Conservation (phyloP, 176 grass and related monocot species). For the maize (Zea mays) region Zm-B73-REFERENCE-NAM-5.0 NC_050104.1:145848001-145848500, state of each 20-base stretch:
- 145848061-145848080: conserved; percentile 41
- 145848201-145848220: conserved; percentile 16
- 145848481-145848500: not conserved
- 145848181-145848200: conserved; percentile 9
- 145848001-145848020: too few species aligned
- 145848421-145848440: not conserved
- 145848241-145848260: not conserved
- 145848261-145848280: not conserved
- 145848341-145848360: not conserved
- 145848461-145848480: not conserved
- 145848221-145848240: conserved; percentile 20
- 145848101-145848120: too few species aligned
- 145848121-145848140: conserved; percentile 32
- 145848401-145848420: not conserved
- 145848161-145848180: conserved; percentile 22
- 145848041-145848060: conserved; percentile 56
- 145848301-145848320: not conserved
- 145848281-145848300: not conserved
- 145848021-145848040: too few species aligned
- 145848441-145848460: conserved; percentile 10
- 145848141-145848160: conserved; percentile 6
- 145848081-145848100: too few species aligned
- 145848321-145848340: not conserved
- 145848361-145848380: not conserved
- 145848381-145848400: not conserved